Base-by-base conservation (phyloP, 2,329 filamentous ascomycete genomes). In the Aotearoamyces nothofagi region DNA sequence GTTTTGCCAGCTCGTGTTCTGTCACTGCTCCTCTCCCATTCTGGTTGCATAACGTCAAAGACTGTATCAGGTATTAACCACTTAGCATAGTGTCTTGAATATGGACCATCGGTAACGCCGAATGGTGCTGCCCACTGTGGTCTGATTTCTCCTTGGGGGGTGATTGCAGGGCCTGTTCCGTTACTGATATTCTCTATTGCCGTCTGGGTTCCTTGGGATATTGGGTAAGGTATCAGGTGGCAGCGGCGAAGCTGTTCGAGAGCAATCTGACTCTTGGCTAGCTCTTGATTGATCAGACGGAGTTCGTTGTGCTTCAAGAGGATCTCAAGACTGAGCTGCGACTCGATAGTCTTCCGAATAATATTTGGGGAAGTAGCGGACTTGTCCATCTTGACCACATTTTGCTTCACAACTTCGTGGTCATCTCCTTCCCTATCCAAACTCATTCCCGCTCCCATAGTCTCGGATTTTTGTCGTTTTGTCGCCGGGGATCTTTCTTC, bases 281-380 rank as follows among this genome's bases (percentile, higher is more conserved):
- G 67, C 57, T 96, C 90, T 55, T 93, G 84, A 49, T 96, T 83
- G 52, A 96, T 93, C 41, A 93, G 64, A 33, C 86, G 81, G 34
- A 96, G 59, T 58, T 98, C 90, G 46, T 90, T 75, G 55, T 98
- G 90, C 62, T 94, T 96, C 50, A 92, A 60, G 38, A 96, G 59
- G 30, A 96, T 86, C 58, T 94, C 86, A 40, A 90, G 69, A 46
- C 84, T 81, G 52, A 96, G 78, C 54, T 94, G 80, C 37, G 83
- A 74, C 48, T 84, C 77, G 48, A 96, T 78, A 9, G 38, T 36
- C 19, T 47, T 41, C 20, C 39, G 48, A 37, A 57, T 40, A 28
- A 45, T 49, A 36, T 41, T 39, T 22, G 39, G 36, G n/a, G n/a
- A n/a, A n/a, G n/a, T n/a, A n/a, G n/a, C n/a, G n/a, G n/a, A n/a